Conservation (phyloP, 495 filamentous ascomycete genomes). For the Penicillium steckii region DNA sequence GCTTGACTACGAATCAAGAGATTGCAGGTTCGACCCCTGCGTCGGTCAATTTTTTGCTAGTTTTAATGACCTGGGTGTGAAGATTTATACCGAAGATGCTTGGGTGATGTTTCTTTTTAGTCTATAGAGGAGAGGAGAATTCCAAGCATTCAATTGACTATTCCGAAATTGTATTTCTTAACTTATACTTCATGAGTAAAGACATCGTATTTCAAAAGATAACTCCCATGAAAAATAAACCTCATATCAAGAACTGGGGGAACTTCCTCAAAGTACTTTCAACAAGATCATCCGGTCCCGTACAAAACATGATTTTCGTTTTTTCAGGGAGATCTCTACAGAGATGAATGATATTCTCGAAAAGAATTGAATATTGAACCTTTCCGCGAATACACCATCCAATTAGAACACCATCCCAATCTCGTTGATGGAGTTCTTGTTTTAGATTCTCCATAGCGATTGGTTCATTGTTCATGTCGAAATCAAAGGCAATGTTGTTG, state of each 20-base stretch:
- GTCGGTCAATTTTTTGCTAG: constrained; percentile 35
- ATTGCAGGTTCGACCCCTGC: constrained; percentile 52
- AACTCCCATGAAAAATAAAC: too few species aligned
- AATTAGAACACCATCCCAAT: background rate
- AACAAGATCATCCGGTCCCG: background rate
- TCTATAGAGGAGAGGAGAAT: background rate
- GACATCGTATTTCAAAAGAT: background rate
- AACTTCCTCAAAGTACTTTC: background rate
- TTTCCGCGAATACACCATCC: background rate
- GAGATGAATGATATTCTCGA: background rate
- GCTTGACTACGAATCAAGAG: constrained; percentile 72
- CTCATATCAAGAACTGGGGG: too few species aligned
- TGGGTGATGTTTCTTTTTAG: too few species aligned
- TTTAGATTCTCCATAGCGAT: background rate
- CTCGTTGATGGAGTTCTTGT: background rate
- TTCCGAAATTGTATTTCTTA: too few species aligned
- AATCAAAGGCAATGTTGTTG: background rate
- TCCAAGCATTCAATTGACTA: too few species aligned
- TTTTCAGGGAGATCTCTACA: background rate
- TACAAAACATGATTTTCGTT: background rate
- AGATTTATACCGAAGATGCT: background rate
- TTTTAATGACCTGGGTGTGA: background rate
- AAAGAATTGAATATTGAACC: background rate
- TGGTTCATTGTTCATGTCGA: background rate
- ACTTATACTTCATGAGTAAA: background rate